Conservation (phyloP, 2,329 filamentous ascomycete genomes). For the Davidsoniella australis region DNA sequence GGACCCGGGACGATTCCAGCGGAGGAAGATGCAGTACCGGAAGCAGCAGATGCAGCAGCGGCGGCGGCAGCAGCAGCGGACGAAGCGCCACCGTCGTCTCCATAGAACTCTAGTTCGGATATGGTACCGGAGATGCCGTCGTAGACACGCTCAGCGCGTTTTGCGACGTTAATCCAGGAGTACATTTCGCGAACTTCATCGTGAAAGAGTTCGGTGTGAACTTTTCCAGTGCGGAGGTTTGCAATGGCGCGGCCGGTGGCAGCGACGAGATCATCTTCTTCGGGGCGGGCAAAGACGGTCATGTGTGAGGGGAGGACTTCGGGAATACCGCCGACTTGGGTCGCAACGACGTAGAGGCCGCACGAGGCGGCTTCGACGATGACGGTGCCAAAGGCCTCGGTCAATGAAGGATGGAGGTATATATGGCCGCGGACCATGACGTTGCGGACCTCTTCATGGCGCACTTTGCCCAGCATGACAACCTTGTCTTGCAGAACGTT, state of each 20-base stretch:
- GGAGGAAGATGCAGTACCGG: slow-evolving; percentile 36
- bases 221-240: slow-evolving; percentile 66
- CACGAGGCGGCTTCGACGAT: slow-evolving; percentile 95
- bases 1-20: slow-evolving; percentile 28
- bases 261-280: slow-evolving; percentile 83
- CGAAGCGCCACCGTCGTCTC: slow-evolving; percentile 5
- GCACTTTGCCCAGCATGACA: slow-evolving; percentile 76
- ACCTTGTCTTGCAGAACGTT: slow-evolving; percentile 89
- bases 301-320: slow-evolving; percentile 92
- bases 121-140: slow-evolving; percentile 81
- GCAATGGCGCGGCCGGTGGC: slow-evolving; percentile 83
- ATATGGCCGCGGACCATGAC: slow-evolving; percentile 97
- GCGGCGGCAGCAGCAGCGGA: slow-evolving; percentile 23
- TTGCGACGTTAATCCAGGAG: slow-evolving; percentile 90
- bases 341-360: slow-evolving; percentile 90
- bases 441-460: slow-evolving; percentile 90
- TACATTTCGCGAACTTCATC: slow-evolving; percentile 98
- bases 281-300: slow-evolving; percentile 92
- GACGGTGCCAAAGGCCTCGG: slow-evolving; percentile 93
- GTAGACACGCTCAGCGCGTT: slow-evolving; percentile 87
- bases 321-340: slow-evolving; percentile 88
- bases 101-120: slow-evolving; percentile 70
- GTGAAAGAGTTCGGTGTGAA: slow-evolving; percentile 86
- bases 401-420: slow-evolving; percentile 86
- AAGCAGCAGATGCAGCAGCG: slow-evolving; percentile 17